Evolutionary conservation across 1,284 basidiomycete species (phyloP).

Genomic region (Ceratobasidium sp.): DNA sequence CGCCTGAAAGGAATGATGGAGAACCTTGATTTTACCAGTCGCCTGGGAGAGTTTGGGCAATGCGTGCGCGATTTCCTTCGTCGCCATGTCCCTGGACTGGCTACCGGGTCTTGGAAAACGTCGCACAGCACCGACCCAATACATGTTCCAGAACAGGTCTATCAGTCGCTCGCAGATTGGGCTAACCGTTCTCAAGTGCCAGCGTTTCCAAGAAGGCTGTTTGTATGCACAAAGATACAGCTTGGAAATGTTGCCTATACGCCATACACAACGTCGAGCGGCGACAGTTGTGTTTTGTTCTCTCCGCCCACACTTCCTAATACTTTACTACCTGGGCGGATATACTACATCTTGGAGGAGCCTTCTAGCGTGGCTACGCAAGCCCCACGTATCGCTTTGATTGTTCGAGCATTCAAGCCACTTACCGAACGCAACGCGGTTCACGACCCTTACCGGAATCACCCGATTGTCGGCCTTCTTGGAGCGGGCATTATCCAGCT

Average conservation of each 20-base stretch:
- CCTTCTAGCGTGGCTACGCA: not conserved
- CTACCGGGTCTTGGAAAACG: not conserved
- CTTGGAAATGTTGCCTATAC: not conserved
- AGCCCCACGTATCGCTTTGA: not conserved
- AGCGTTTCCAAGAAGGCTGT: not conserved
- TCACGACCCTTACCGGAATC: not conserved
- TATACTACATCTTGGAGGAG: not conserved
- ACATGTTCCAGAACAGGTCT: not conserved
- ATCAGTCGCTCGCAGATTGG: not conserved
- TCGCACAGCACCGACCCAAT: not conserved
- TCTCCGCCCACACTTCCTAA: not conserved
- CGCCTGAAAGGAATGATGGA: slow-evolving; percentile 7
- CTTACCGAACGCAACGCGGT: not conserved
- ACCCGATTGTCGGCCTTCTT: not conserved
- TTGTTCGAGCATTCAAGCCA: not conserved
- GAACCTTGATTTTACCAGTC: not conserved
- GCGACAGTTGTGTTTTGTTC: not conserved
- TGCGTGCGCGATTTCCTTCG: not conserved
- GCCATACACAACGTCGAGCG: not conserved
- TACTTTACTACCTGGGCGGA: not conserved
- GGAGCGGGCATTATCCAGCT: not conserved
- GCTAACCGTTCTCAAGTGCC: not conserved
- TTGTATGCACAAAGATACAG: not conserved
- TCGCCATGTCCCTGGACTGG: not conserved
- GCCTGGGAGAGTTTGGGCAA: not conserved